Evolutionary conservation across 805 yeast genomes (phyloP).

Genomic region (Wickerhamomyces bisporus): DNA sequence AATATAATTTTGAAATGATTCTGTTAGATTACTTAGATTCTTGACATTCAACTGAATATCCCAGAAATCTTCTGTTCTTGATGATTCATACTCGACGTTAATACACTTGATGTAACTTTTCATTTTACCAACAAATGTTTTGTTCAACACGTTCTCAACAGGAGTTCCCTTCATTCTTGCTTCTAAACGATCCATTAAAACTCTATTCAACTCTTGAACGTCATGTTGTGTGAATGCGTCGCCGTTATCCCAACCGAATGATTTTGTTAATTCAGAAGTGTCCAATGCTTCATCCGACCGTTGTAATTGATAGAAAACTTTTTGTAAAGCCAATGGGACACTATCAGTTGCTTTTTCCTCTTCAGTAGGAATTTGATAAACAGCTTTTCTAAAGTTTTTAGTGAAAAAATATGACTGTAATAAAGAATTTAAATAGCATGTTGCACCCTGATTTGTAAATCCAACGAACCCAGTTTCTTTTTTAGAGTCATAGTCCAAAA

Average conservation of each 20-base stretch:
- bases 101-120: conserved; percentile 90
- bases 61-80: conserved; percentile 94
- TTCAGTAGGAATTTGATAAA: conserved; percentile 84
- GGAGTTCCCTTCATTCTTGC: conserved; percentile 83
- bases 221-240: conserved; percentile 98
- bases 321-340: conserved; percentile 82
- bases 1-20: conserved; percentile 80
- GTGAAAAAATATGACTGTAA: conserved; percentile 58
- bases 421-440: conserved; percentile 63
- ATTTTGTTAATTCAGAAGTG: conserved; percentile 78
- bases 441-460: conserved; percentile 94
- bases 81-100: conserved; percentile 87
- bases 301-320: conserved; percentile 76
- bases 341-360: conserved; percentile 46
- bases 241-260: conserved; percentile 95
- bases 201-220: conserved; percentile 93
- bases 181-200: conserved; percentile 91
- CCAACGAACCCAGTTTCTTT: conserved; percentile 89
- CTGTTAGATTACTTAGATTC: conserved; percentile 63
- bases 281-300: conserved; percentile 73
- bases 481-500: conserved; percentile 79
- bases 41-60: conserved; percentile 94
- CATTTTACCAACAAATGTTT: conserved; percentile 95
- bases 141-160: conserved; percentile 69
- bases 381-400: conserved; percentile 72